These are phyloP conservation scores for Elsinoe necatrix DNA, from an alignment of 2,329 filamentous ascomycete species.

Conservation along the genomic window DNA sequence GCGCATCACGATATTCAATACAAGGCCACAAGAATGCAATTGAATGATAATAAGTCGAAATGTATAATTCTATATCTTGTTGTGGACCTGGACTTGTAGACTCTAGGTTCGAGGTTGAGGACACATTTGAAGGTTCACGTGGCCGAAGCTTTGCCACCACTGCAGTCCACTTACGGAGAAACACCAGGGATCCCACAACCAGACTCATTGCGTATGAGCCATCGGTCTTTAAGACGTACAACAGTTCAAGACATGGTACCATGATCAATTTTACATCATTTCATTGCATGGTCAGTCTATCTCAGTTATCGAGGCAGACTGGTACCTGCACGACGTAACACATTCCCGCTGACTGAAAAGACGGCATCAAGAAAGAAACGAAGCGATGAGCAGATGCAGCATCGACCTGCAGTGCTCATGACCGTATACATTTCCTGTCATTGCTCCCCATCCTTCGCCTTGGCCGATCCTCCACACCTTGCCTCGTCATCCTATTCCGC, in stretches of 20 bases:
- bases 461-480: background rate
- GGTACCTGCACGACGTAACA: slow-evolving; percentile 12
- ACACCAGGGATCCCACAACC: too few species aligned
- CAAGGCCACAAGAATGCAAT: background rate
- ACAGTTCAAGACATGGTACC: background rate
- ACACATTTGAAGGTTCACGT: background rate
- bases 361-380: background rate
- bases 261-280: slow-evolving; percentile 15
- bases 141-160: background rate
- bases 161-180: too few species aligned
- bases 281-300: slow-evolving; percentile 11
- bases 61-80: too few species aligned
- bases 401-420: background rate
- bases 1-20: background rate
- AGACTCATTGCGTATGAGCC: too few species aligned
- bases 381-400: slow-evolving; percentile 3
- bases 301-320: slow-evolving; percentile 15
- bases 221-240: too few species aligned
- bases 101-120: too few species aligned
- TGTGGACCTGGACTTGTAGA: too few species aligned
- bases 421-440: background rate
- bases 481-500: slow-evolving; percentile 4
- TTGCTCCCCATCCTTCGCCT: background rate
- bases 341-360: slow-evolving; percentile 4
- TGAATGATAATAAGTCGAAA: background rate